phyloP scores from a whole-genome alignment of 192 early-diverging fungal genomes.

The Pilobolus umbonatus region DNA sequence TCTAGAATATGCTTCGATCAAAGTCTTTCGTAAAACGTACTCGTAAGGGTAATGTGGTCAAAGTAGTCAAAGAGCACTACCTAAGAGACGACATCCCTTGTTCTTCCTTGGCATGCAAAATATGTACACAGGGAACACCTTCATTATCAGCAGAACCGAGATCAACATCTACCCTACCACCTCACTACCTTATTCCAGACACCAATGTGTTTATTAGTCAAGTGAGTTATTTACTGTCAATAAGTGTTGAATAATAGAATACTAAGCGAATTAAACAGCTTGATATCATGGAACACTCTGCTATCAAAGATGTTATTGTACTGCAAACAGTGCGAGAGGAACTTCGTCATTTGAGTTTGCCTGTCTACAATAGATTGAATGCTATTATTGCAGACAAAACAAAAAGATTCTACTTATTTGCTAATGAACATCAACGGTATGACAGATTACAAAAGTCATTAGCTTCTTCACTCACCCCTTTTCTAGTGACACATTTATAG shows the following conservation, averaged over 20 bases:
- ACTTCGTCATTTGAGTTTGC: slow-evolving; percentile 72
- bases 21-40: slow-evolving; percentile 90
- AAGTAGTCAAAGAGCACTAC: slow-evolving; percentile 96
- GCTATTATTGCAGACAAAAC: slow-evolving; percentile 64
- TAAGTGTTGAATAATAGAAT: neutral
- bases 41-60: slow-evolving; percentile 85
- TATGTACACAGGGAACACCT: slow-evolving; percentile 39
- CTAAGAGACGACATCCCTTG: slow-evolving; percentile 94
- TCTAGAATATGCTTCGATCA: slow-evolving; percentile 50
- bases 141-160: slow-evolving; percentile 48
- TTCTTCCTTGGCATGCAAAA: slow-evolving; percentile 55
- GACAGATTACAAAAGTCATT: neutral
- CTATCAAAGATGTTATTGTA: slow-evolving; percentile 86
- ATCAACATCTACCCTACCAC: slow-evolving; percentile 44
- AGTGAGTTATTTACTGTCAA: no score
- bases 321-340: slow-evolving; percentile 94
- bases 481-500: slow-evolving; percentile 79
- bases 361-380: slow-evolving; percentile 78
- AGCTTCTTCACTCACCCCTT: neutral
- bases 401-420: slow-evolving; percentile 89
- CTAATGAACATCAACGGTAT: slow-evolving; percentile 87
- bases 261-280: slow-evolving; percentile 49
- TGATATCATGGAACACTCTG: slow-evolving; percentile 87
- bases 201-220: slow-evolving; percentile 93
- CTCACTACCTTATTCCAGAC: slow-evolving; percentile 87